Evolutionary conservation across 2,329 filamentous ascomycete species (phyloP), one percentile per base, ranked within the genome.

Genomic region (Claviceps cyperi): DNA sequence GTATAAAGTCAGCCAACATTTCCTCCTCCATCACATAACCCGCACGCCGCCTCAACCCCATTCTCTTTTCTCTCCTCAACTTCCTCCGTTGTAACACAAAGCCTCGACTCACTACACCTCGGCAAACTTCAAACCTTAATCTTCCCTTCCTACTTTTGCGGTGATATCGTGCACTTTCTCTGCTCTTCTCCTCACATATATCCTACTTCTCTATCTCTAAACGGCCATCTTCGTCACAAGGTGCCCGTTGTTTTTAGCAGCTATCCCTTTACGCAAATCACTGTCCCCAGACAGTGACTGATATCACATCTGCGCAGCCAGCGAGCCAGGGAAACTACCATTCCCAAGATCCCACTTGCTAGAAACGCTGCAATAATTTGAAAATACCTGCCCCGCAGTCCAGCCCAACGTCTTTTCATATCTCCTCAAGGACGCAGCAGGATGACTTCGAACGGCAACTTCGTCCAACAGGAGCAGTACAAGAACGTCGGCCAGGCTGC

Each of bases 401-500:
- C 41, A 28, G 45, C 47, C 49, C 51, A 36, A 49, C 43, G 35
- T 50, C 36, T 36, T 19, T 32, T 35, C 48, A 46, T 44, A 50
- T 50, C 46, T 48, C 53, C 50, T 50, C 44, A 52, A 55, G 46
- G 52, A 52, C 43, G 54, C 37, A 54, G 51, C 53, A 59, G 62
- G 52, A 79, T 79, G 76, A 72, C 76, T 62, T 75, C 75, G 62
- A 78, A 77, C 75, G 76, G 75, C 65, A 75, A 66, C 62, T 65
- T 69, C 60, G 64, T 62, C 61, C 66, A 69, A 59, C 66, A 69
- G 64, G 66, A 71, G 55, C 66, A 72, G 60, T 65, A 66, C 56
- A 65, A 67, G 59, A 55, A 60, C 54, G 53, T 60, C 56, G 68
- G 71, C 52, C 68, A 70, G 58, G 59, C 66, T 52, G 57, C 64